Evolutionary conservation across 23 red algal genomes (phyloP).

Genomic region (Chondrus crispus): DNA sequence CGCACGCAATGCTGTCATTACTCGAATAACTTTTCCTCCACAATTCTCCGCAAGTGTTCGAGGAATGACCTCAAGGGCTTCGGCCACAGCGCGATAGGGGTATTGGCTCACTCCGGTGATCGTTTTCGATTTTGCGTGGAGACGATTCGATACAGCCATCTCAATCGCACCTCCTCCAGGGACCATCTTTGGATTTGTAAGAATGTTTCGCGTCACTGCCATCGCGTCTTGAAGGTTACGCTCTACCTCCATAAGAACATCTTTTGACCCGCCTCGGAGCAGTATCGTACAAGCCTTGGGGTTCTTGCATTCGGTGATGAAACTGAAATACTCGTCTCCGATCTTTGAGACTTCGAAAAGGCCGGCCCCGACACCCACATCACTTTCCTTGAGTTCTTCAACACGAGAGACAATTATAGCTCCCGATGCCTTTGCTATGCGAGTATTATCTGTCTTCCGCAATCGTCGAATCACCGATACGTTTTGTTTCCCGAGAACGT

Average conservation of each 20-base stretch:
- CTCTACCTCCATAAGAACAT: conserved; percentile 97
- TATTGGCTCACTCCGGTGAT: conserved; percentile 81
- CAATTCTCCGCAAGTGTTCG: conserved; percentile 97
- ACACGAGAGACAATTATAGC: conserved; percentile 88
- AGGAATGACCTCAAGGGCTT: conserved; percentile 98
- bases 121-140: conserved; percentile 79
- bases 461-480: conserved; percentile 84
- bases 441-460: conserved; percentile 91
- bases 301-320: conserved; percentile 81
- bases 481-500: conserved; percentile 71
- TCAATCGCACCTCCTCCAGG: conserved; percentile 95
- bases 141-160: conserved; percentile 78
- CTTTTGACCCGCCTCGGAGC: conserved; percentile 91
- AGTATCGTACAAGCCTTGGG: conserved; percentile 93
- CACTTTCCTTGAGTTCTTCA: conserved; percentile 78
- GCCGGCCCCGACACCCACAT: conserved; percentile 91
- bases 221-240: conserved; percentile 96
- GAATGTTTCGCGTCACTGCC: conserved; percentile 79
- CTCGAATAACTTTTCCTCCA: conserved; percentile 91
- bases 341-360: conserved; percentile 94
- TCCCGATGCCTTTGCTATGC: conserved; percentile 77
- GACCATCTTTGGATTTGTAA: conserved; percentile 82
- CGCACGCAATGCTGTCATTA: conserved; percentile 85
- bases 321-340: conserved; percentile 98
- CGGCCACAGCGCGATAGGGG: conserved; percentile 86